A percentile compares a stretch with the other conserved stretches of the same genome.
Evolutionary conservation across 345 rosid species (phyloP).

Genomic region (Euphorbia lathyris): DNA sequence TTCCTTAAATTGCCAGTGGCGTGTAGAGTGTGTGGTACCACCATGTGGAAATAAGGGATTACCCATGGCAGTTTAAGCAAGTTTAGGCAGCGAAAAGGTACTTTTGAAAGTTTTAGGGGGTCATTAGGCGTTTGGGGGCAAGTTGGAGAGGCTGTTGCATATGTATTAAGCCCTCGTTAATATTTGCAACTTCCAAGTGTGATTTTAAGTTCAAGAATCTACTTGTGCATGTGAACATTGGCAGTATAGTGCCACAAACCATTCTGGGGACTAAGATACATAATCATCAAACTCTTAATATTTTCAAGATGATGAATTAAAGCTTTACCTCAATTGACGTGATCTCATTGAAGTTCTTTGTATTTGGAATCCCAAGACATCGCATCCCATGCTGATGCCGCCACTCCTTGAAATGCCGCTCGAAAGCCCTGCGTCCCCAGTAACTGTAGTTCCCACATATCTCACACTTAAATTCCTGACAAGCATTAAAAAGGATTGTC

Average conservation of each 20-base stretch:
- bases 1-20: too few species aligned
- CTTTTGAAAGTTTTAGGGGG: too few species aligned
- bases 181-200: not conserved
- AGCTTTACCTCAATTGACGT: slow-evolving; percentile 70
- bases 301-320: not conserved
- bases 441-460: slow-evolving; percentile 94
- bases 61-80: too few species aligned
- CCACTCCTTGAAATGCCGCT: slow-evolving; percentile 97
- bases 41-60: too few species aligned
- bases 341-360: slow-evolving; percentile 96
- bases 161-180: too few species aligned
- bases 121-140: too few species aligned
- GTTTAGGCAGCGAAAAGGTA: too few species aligned
- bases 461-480: slow-evolving; percentile 92
- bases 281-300: not conserved
- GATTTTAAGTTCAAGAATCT: not conserved
- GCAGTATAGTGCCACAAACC: not conserved
- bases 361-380: slow-evolving; percentile 96
- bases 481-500: not conserved
- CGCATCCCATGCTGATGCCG: slow-evolving; percentile 99
- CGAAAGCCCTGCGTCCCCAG: slow-evolving; percentile 98
- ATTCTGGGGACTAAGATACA: not conserved
- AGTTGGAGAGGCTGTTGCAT: too few species aligned
- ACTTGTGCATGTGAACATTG: not conserved
- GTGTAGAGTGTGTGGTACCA: too few species aligned